These are phyloP conservation scores for Xylaria sp. DNA, from an alignment of 2,329 filamentous ascomycete species.

Conservation along the genomic window DNA sequence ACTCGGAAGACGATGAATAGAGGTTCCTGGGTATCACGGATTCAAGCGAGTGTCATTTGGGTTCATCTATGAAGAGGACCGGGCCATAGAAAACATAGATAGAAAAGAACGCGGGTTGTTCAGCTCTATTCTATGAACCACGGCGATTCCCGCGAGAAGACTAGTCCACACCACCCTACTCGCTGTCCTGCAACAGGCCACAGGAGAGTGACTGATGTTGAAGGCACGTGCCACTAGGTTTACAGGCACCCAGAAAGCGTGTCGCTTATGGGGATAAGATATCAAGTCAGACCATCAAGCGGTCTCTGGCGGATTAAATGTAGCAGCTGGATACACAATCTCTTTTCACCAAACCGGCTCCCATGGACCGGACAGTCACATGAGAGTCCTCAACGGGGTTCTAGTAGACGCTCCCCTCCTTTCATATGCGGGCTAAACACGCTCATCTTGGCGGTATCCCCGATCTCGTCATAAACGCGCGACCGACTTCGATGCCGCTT, in stretches of 20 bases:
- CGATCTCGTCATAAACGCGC: conserved; percentile 59
- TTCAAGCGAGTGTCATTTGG: not conserved
- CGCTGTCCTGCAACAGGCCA: no score
- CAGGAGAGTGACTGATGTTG: no score
- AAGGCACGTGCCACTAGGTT: no score
- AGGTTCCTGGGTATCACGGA: not conserved
- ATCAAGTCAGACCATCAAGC: no score
- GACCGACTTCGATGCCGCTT: conserved; percentile 47
- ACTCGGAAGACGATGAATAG: conserved; percentile 14
- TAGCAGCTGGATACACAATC: conserved; percentile 41
- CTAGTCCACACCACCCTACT: no score
- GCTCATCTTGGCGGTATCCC: conserved; percentile 52
- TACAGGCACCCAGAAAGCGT: no score
- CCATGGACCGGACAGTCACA: conserved; percentile 57
- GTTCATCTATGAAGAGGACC: not conserved
- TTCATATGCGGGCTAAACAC: conserved; percentile 60
- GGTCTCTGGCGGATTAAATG: no score
- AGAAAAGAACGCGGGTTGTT: not conserved
- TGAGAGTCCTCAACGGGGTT: conserved; percentile 54
- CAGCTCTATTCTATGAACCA: not conserved
- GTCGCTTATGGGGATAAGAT: no score
- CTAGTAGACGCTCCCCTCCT: conserved; percentile 61
- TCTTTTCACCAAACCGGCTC: conserved; percentile 43
- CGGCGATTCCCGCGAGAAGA: not conserved
- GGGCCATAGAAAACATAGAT: not conserved